Evolutionary conservation across 106 monocot species (phyloP).

Genomic region (Triglochin maritima): DNA sequence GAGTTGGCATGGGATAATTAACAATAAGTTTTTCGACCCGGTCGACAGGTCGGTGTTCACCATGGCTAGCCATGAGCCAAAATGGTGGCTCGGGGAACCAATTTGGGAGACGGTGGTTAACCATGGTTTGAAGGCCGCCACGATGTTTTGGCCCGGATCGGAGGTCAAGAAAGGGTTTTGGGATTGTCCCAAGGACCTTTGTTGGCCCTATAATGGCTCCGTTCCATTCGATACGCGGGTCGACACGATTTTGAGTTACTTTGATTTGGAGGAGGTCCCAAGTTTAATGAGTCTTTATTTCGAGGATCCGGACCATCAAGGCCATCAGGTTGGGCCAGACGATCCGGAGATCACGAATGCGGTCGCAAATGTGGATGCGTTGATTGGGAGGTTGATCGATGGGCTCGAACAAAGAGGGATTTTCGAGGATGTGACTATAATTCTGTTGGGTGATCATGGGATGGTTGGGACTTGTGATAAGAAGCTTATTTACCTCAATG

Average conservation of each 20-base stretch:
- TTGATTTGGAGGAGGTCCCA: conserved; percentile 53
- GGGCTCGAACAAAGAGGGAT: conserved; percentile 65
- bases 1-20: conserved; percentile 59
- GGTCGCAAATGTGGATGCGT: conserved; percentile 28
- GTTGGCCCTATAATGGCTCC: conserved; percentile 37
- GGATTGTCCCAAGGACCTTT: conserved; percentile 45
- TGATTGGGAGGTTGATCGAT: conserved; percentile 49
- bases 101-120: conserved; percentile 60
- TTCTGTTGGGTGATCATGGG: conserved; percentile 65
- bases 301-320: conserved; percentile 63
- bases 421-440: conserved; percentile 63
- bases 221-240: conserved; percentile 58
- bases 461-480: conserved; percentile 62
- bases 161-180: conserved; percentile 64
- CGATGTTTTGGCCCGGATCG: conserved; percentile 68
- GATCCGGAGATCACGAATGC: conserved; percentile 46
- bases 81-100: conserved; percentile 87
- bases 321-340: conserved; percentile 63
- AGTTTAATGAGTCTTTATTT: conserved; percentile 56
- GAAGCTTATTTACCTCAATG: conserved; percentile 45
- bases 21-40: conserved; percentile 59
- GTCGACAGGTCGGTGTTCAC: conserved; percentile 29
- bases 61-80: conserved; percentile 41
- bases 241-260: conserved; percentile 49
- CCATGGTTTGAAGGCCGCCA: conserved; percentile 40